Evolutionary conservation across 805 yeast species (phyloP).

Genomic region (Yarrowia bubula): DNA sequence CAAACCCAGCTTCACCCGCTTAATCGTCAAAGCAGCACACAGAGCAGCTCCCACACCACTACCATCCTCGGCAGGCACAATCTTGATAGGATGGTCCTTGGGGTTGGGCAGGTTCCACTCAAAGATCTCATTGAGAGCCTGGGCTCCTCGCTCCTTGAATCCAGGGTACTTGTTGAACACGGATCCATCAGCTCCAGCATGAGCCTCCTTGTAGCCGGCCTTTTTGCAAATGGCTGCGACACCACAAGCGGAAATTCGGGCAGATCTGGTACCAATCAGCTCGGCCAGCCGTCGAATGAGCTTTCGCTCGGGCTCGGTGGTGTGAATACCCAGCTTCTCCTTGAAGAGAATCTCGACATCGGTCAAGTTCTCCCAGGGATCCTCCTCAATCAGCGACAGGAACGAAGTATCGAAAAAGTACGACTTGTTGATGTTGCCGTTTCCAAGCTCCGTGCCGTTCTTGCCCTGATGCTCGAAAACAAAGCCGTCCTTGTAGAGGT

Average conservation of each 20-base stretch:
- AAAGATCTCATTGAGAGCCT: constrained; percentile 83
- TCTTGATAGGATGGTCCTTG: constrained; percentile 72
- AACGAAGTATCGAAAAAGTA: constrained; percentile 85
- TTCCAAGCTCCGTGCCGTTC: constrained; percentile 18
- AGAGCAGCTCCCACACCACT: constrained; percentile 98
- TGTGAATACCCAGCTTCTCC: constrained; percentile 55
- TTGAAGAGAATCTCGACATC: constrained; percentile 70
- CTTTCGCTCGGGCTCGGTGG: constrained; percentile 76
- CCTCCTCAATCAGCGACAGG: constrained; percentile 84
- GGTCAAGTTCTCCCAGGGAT: constrained; percentile 77
- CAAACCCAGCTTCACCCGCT: constrained; percentile 65
- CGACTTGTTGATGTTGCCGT: constrained; percentile 51
- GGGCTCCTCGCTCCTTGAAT: constrained; percentile 84
- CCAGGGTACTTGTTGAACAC: constrained; percentile 92
- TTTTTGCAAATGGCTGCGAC: constrained; percentile 90
- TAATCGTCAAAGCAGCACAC: constrained; percentile 90
- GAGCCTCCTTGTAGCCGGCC: constrained; percentile 65
- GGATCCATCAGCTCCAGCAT: constrained; percentile 97
- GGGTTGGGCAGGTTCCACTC: constrained; percentile 60
- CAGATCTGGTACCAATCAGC: constrained; percentile 86
- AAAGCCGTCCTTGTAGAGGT: constrained; percentile 60
- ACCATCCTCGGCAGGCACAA: constrained; percentile 96
- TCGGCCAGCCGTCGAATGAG: constrained; percentile 80
- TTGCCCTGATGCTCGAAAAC: constrained; percentile 57
- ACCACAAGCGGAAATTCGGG: constrained; percentile 91